Evolutionary conservation across 768 basidiomycete species (phyloP).

Genomic region (Kwoniella newhampshirensis): DNA sequence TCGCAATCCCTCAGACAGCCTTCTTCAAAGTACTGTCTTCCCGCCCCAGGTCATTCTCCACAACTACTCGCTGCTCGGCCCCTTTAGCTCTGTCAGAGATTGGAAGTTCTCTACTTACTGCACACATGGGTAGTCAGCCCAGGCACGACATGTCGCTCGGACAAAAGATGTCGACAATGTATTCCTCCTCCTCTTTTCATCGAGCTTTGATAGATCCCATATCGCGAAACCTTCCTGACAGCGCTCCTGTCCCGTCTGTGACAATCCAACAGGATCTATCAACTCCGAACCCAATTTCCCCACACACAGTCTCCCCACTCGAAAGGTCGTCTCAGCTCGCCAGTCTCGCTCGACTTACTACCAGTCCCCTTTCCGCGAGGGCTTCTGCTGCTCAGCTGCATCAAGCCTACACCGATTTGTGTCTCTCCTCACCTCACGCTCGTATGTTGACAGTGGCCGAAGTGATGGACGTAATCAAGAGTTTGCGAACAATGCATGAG

Average conservation of each 20-base stretch:
- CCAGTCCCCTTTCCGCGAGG: constrained; percentile 56
- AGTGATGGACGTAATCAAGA: constrained; percentile 14
- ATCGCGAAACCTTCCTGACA: constrained; percentile 6
- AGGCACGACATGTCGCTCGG: not conserved
- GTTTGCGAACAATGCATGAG: constrained; percentile 7
- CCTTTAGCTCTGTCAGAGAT: not conserved
- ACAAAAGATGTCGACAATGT: not conserved
- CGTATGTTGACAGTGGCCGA: constrained; percentile 30
- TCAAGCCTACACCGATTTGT: constrained; percentile 14
- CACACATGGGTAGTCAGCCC: not conserved
- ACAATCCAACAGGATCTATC: not conserved
- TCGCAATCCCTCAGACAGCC: constrained; percentile 85
- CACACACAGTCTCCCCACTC: constrained; percentile 13
- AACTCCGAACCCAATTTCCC: not conserved
- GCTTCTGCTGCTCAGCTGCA: constrained; percentile 35
- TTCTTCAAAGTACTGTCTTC: constrained; percentile 80
- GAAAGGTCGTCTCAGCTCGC: constrained; percentile 13
- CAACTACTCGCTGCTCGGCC: not conserved
- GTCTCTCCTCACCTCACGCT: constrained; percentile 23
- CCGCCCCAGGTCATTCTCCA: constrained; percentile 25
- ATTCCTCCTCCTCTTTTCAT: not conserved
- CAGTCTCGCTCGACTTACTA: constrained; percentile 10
- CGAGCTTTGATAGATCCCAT: constrained; percentile 2
- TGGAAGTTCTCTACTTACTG: not conserved
- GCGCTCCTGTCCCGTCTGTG: not conserved